Evolutionary conservation across 108 stramenopile genomes (phyloP).

Genomic region (Nitzschia sp.): DNA sequence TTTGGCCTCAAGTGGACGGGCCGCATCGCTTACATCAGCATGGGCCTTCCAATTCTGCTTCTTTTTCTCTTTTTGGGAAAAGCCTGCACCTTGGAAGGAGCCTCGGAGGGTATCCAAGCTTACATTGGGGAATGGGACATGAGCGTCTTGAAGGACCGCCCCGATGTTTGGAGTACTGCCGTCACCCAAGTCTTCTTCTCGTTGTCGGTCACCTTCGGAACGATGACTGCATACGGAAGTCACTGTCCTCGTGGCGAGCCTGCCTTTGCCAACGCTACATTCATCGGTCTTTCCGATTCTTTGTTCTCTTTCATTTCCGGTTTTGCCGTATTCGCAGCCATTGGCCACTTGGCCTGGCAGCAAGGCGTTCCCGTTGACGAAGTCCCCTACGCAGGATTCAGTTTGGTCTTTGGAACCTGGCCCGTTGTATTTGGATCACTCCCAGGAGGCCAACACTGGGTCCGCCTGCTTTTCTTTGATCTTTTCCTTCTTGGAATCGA

Average conservation of each 20-base stretch:
- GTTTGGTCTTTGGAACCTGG: slow-evolving; percentile 62
- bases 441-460: slow-evolving; percentile 56
- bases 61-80: slow-evolving; percentile 57
- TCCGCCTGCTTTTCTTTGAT: slow-evolving; percentile 56
- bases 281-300: slow-evolving; percentile 49
- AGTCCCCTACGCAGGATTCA: slow-evolving; percentile 35
- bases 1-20: slow-evolving; percentile 64
- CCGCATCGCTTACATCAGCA: slow-evolving; percentile 56
- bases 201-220: slow-evolving; percentile 58
- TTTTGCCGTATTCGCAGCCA: slow-evolving; percentile 69
- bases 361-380: slow-evolving; percentile 26
- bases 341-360: slow-evolving; percentile 53
- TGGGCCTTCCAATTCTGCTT: slow-evolving; percentile 60
- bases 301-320: slow-evolving; percentile 62
- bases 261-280: slow-evolving; percentile 47
- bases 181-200: slow-evolving; percentile 71
- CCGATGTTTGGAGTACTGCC: slow-evolving; percentile 64
- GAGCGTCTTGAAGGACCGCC: slow-evolving; percentile 36
- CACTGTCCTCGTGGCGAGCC: slow-evolving; percentile 55
- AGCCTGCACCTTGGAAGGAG: slow-evolving; percentile 48
- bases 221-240: slow-evolving; percentile 66
- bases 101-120: slow-evolving; percentile 43
- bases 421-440: slow-evolving; percentile 61
- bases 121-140: slow-evolving; percentile 66
- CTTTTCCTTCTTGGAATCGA: slow-evolving; percentile 68